phyloP scores from a whole-genome alignment of 2,329 filamentous ascomycete species.

The Hirsutella minnesotensis region DNA sequence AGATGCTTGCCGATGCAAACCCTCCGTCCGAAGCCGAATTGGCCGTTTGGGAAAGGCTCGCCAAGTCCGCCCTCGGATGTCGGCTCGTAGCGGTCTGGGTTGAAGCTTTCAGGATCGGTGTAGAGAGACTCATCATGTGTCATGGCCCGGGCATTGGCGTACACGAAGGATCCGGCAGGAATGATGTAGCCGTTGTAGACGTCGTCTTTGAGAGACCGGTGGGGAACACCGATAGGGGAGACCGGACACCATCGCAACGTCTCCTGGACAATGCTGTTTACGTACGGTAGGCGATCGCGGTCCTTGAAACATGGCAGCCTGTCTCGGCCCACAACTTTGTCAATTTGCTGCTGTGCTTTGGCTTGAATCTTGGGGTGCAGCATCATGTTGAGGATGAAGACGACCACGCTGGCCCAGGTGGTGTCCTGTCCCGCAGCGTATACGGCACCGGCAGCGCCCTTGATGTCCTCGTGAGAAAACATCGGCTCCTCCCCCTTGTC shows the following conservation, averaged over 20 bases:
- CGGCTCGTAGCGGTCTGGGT: slow-evolving; percentile 31
- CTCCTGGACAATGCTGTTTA: slow-evolving; percentile 35
- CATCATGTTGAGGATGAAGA: slow-evolving; percentile 33
- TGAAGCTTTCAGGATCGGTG: slow-evolving; percentile 27
- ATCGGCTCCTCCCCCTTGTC: slow-evolving; percentile 17
- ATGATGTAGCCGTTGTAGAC: slow-evolving; percentile 45
- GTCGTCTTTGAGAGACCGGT: slow-evolving; percentile 41
- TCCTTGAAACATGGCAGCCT: slow-evolving; percentile 36
- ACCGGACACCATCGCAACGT: slow-evolving; percentile 31
- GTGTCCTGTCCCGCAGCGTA: slow-evolving; percentile 35
- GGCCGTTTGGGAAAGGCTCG: slow-evolving; percentile 32
- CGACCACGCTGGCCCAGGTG: slow-evolving; percentile 28
- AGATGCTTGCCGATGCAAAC: slow-evolving; percentile 38
- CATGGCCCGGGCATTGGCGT: slow-evolving; percentile 33
- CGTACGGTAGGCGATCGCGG: slow-evolving; percentile 26
- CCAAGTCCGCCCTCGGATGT: slow-evolving; percentile 23
- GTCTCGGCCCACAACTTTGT: slow-evolving; percentile 30
- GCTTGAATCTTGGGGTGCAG: slow-evolving; percentile 29
- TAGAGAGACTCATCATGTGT: slow-evolving; percentile 28
- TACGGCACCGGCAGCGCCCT: slow-evolving; percentile 35
- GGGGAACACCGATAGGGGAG: slow-evolving; percentile 39
- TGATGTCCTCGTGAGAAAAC: slow-evolving; percentile 30
- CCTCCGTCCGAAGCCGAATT: slow-evolving; percentile 41
- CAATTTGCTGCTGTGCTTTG: slow-evolving; percentile 34
- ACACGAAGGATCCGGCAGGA: slow-evolving; percentile 36